Percentiles rank a stretch among this genome's conserved stretches.
phyloP scores from a whole-genome alignment of 2,329 filamentous ascomycete genomes.

The Berkeleyomyces basicola region DNA sequence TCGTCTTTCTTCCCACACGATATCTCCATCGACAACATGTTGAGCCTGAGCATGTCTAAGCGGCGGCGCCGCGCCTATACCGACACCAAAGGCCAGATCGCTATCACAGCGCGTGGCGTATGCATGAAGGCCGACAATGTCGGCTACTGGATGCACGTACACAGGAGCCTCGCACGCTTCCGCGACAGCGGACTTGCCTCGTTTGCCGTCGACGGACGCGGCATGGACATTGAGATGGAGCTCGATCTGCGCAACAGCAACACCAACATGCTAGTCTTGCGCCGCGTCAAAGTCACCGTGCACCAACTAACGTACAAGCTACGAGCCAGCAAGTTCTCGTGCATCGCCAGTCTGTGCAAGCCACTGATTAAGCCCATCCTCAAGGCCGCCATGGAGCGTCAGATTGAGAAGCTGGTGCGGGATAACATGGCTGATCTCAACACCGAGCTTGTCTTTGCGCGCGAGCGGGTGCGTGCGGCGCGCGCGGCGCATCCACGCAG shows the following conservation, averaged over 20 bases:
- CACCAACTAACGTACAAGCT: conserved; percentile 75
- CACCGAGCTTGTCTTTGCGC: conserved; percentile 69
- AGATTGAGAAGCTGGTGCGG: conserved; percentile 55
- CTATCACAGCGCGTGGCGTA: conserved; percentile 56
- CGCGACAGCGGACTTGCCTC: conserved; percentile 72
- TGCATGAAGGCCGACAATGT: conserved; percentile 74
- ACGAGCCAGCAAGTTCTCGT: conserved; percentile 56
- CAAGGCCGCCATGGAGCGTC: conserved; percentile 60
- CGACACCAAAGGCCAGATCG: conserved; percentile 43
- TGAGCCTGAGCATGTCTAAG: conserved; percentile 53
- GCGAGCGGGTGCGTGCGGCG: conserved; percentile 73
- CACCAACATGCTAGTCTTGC: conserved; percentile 65
- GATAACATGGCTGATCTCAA: conserved; percentile 58
- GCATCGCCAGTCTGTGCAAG: conserved; percentile 68
- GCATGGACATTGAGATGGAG: conserved; percentile 73
- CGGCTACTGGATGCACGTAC: conserved; percentile 75
- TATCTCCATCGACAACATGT: conserved; percentile 63
- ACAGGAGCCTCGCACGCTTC: conserved; percentile 57
- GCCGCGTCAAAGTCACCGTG: conserved; percentile 60
- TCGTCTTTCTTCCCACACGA: conserved; percentile 81
- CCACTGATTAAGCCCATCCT: conserved; percentile 69
- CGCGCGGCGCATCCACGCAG: conserved; percentile 40
- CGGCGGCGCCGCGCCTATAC: conserved; percentile 28
- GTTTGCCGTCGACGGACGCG: conserved; percentile 70
- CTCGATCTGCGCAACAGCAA: conserved; percentile 65